Percentiles rank a stretch among this genome's conserved stretches.
Evolutionary conservation across 139 green algal species (phyloP).

Genomic region (Chlamydomonas schloesseri): DNA sequence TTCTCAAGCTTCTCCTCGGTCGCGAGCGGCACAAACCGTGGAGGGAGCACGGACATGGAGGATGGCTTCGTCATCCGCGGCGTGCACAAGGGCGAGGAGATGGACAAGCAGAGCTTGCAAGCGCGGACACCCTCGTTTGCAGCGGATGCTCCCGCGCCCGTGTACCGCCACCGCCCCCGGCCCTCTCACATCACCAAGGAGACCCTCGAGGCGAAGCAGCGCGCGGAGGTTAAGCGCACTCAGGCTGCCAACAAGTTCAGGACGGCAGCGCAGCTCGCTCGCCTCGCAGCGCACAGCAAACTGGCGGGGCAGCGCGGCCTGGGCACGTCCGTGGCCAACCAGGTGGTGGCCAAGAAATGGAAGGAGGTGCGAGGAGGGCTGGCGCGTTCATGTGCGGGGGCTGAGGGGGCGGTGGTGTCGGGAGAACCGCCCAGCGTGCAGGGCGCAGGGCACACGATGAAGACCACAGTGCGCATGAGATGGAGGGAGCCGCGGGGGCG

Average conservation of each 20-base stretch:
- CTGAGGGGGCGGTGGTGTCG: no score
- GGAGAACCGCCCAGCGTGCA: no score
- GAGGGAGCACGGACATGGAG: not conserved
- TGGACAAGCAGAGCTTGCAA: no score
- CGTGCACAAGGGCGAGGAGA: not conserved
- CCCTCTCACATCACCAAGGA: slow-evolving; percentile 17
- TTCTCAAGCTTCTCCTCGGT: no score
- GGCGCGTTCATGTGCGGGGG: no score
- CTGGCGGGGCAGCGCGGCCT: slow-evolving; percentile 1
- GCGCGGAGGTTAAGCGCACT: no score
- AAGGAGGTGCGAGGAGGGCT: not conserved
- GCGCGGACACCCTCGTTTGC: no score
- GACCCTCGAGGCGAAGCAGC: not conserved
- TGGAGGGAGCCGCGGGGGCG: no score
- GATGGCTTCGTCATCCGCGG: slow-evolving; percentile 41
- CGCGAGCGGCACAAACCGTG: not conserved
- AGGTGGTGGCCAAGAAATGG: slow-evolving; percentile 27
- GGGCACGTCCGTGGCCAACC: slow-evolving; percentile 26
- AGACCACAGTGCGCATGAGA: no score
- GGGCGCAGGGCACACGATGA: no score
- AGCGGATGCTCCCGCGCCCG: not conserved
- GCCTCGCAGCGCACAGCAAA: slow-evolving; percentile 18
- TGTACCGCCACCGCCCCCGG: not conserved
- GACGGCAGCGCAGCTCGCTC: not conserved
- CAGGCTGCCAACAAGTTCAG: not conserved